phyloP scores from a whole-genome alignment of 2,329 filamentous ascomycete genomes.

The Ophiocordyceps camponoti-floridani region DNA sequence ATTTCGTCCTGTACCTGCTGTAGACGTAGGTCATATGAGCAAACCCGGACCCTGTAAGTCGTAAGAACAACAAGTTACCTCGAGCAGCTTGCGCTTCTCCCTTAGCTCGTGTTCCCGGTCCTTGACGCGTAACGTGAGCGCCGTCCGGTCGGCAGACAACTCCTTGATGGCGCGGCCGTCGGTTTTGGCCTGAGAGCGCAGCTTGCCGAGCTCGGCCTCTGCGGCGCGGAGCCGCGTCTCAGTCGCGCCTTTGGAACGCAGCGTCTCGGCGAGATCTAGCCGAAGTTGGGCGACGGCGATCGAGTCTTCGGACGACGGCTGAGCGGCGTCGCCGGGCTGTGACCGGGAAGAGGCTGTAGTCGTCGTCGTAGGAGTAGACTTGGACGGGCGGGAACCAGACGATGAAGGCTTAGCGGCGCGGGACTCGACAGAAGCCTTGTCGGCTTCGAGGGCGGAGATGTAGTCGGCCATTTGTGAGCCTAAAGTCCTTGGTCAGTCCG shows the following conservation, averaged over 20 bases:
- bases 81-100: slow-evolving; percentile 67
- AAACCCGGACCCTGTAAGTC: too few species aligned
- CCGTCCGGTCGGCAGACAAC: slow-evolving; percentile 42
- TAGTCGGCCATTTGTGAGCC: slow-evolving; percentile 51
- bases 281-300: slow-evolving; percentile 30
- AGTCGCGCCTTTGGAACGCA: slow-evolving; percentile 54
- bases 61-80: slow-evolving; percentile 26
- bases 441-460: slow-evolving; percentile 42
- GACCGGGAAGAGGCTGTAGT: neutral
- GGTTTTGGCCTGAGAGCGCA: slow-evolving; percentile 40
- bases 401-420: neutral
- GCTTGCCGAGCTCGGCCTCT: slow-evolving; percentile 42
- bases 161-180: slow-evolving; percentile 43
- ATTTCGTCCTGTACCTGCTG: slow-evolving; percentile 85
- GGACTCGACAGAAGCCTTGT: slow-evolving; percentile 25
- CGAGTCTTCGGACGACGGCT: slow-evolving; percentile 10
- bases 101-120: slow-evolving; percentile 75
- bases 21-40: neutral
- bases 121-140: slow-evolving; percentile 47
- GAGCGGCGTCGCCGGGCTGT: neutral
- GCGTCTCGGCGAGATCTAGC: slow-evolving; percentile 56
- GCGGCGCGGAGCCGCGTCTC: slow-evolving; percentile 44
- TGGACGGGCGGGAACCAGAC: too few species aligned
- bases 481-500: slow-evolving; percentile 10
- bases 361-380: neutral